Conservation (phyloP, 2,329 filamentous ascomycete genomes). For the Apiospora hydei region DNA sequence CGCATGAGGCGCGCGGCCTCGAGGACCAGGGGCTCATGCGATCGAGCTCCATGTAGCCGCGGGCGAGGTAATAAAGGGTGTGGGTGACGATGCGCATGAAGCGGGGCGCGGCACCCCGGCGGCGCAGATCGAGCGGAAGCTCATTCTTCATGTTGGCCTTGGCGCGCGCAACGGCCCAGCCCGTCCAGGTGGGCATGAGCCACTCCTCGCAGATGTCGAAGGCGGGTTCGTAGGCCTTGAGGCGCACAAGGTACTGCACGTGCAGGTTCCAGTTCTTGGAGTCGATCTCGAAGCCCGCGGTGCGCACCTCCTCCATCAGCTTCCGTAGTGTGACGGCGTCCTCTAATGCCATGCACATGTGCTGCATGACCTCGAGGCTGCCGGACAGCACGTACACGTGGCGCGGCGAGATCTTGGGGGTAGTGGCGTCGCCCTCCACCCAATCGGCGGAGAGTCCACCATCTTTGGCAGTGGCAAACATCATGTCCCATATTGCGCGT, state of each 20-base stretch:
- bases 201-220: conserved; percentile 77
- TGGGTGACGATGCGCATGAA: conserved; percentile 50
- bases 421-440: conserved; percentile 43
- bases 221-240: conserved; percentile 68
- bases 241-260: conserved; percentile 70
- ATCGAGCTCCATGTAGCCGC: conserved; percentile 58
- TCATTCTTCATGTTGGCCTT: conserved; percentile 36
- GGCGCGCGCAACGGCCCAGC: conserved; percentile 62
- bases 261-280: conserved; percentile 83
- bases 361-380: conserved; percentile 57
- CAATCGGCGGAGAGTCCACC: conserved; percentile 46
- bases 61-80: conserved; percentile 57
- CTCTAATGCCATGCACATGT: conserved; percentile 48
- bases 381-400: conserved; percentile 62
- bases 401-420: conserved; percentile 49
- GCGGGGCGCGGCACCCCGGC: conserved; percentile 46
- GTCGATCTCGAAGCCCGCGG: conserved; percentile 76
- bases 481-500: conserved; percentile 70
- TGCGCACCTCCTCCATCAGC: conserved; percentile 62
- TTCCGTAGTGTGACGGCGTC: conserved; percentile 56
- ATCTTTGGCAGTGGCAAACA: conserved; percentile 60
- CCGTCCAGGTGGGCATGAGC: conserved; percentile 81
- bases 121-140: conserved; percentile 48
- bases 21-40: conserved; percentile 56
- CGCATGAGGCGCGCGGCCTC: conserved; percentile 50